A percentile compares a stretch with the other conserved stretches of the same genome.
These are phyloP conservation scores for Teratosphaeria zuluensis DNA, from an alignment of 2,329 filamentous ascomycete species.

Conservation along the genomic window DNA sequence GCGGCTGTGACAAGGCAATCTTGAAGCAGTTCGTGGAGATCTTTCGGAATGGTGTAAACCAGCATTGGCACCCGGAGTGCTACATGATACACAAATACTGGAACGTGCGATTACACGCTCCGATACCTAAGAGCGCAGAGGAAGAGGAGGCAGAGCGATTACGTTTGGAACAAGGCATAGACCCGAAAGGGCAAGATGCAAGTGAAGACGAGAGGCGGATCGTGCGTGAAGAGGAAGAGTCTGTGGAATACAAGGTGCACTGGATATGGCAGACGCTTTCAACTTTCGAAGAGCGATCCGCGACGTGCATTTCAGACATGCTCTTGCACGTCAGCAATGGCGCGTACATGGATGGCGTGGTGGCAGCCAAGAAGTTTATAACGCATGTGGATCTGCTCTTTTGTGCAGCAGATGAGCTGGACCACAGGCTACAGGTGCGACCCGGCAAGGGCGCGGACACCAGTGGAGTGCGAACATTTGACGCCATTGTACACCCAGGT, in stretches of 20 bases:
- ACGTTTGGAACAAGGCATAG: conserved; percentile 22
- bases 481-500: conserved; percentile 42
- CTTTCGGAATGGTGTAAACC: conserved; percentile 92
- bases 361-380: conserved; percentile 93
- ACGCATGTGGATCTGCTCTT: conserved; percentile 92
- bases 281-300: conserved; percentile 93
- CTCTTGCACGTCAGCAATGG: conserved; percentile 96
- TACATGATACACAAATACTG: conserved; percentile 99
- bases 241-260: conserved; percentile 95
- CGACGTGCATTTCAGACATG: conserved; percentile 98
- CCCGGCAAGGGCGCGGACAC: conserved; percentile 14
- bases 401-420: conserved; percentile 74
- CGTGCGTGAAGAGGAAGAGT: conserved; percentile 79
- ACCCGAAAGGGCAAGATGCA: conserved; percentile 41
- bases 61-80: conserved; percentile 98
- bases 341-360: conserved; percentile 86
- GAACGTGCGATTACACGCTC: conserved; percentile 70
- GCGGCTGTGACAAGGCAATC: conserved; percentile 93
- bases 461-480: conserved; percentile 22
- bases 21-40: conserved; percentile 99
- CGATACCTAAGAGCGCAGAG: conserved; percentile 30
- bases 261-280: conserved; percentile 97
- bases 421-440: conserved; percentile 57
- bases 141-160: conserved; percentile 15
- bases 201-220: conserved; percentile 60